Base-by-base conservation (phyloP, 768 basidiomycete species). In the Termitomyces sp. region DNA sequence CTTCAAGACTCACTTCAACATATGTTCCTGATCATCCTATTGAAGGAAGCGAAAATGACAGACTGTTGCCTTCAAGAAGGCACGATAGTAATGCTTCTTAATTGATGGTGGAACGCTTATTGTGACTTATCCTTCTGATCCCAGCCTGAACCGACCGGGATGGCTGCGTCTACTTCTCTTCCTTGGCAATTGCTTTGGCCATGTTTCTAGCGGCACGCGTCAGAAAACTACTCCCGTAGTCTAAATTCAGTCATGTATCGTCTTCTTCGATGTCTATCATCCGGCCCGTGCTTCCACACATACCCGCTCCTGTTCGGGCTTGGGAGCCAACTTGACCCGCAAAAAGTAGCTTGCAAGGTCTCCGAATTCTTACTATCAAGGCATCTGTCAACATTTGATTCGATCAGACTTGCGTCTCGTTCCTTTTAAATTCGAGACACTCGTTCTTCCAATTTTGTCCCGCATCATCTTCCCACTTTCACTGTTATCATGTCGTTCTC, bases 201-300 rank as follows among this genome's bases (percentile, higher is more conserved):
- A 62, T 59, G 52, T 46, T 52, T 57, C 59, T 64, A 39, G 63
- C 63, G 63, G 63, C 57, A 64, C 60, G 63, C 63, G 61, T 64
- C 63, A 64, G 52, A 59, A 62, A 60, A 52, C 59, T 57, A 58
- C 63, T 64, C 59, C 63, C 61, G 61, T 60, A 64, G 61, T 23
- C 63, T 57, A 64, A 58, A 62, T 59, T 35, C 61, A 61, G 56
- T 62, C 63, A 64, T 46, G 45, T 45, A 43, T 52, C 45, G 32
- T 54, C 42, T 58, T 52, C 63, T 62, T 64, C 63, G 59, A 50
- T 58, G 56, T 52, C 51, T 48, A 54, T 59, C 57, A 51, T 34
- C 47, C 57, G 59, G 59, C 40, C 63, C 57, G 60, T 57, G 45
- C 41, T 59, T 46, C 45, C 52, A 58, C 44, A 48, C 48, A 37